Conservation (phyloP, 805 yeast genomes). For the Lachancea waltii region DNA sequence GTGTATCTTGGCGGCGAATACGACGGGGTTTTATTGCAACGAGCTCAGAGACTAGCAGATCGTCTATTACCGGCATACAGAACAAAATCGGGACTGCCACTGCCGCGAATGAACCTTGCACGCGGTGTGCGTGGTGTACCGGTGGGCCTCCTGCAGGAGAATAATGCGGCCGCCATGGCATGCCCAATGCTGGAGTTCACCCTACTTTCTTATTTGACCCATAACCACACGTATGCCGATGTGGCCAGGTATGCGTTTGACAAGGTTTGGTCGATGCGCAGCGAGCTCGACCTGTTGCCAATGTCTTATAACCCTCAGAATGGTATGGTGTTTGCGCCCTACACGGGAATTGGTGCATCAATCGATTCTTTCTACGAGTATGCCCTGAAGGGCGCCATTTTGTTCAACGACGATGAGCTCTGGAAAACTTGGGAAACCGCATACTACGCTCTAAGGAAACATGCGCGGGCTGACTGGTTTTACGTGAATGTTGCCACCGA, state of each 20-base stretch:
- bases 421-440: constrained; percentile 52
- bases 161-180: constrained; percentile 84
- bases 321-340: constrained; percentile 48
- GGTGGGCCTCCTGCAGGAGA: constrained; percentile 45
- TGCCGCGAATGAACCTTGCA: constrained; percentile 68
- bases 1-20: constrained; percentile 41
- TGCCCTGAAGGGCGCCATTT: constrained; percentile 66
- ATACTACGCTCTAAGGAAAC: constrained; percentile 50
- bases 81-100: constrained; percentile 59
- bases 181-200: constrained; percentile 79
- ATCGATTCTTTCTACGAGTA: constrained; percentile 88
- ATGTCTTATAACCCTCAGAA: constrained; percentile 63
- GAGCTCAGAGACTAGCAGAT: constrained; percentile 73
- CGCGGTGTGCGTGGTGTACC: constrained; percentile 46
- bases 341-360: constrained; percentile 85
- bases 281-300: constrained; percentile 60
- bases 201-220: constrained; percentile 64
- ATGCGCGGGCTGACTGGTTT: constrained; percentile 46
- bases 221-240: constrained; percentile 62
- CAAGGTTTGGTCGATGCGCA: constrained; percentile 63
- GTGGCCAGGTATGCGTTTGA: constrained; percentile 57
- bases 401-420: constrained; percentile 57
- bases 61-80: constrained; percentile 65
- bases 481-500: constrained; percentile 50
- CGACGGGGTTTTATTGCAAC: constrained; percentile 60